These are phyloP conservation scores for Euphorbia tirucalli DNA, from an alignment of 345 rosid species.

Conservation along the genomic window DNA sequence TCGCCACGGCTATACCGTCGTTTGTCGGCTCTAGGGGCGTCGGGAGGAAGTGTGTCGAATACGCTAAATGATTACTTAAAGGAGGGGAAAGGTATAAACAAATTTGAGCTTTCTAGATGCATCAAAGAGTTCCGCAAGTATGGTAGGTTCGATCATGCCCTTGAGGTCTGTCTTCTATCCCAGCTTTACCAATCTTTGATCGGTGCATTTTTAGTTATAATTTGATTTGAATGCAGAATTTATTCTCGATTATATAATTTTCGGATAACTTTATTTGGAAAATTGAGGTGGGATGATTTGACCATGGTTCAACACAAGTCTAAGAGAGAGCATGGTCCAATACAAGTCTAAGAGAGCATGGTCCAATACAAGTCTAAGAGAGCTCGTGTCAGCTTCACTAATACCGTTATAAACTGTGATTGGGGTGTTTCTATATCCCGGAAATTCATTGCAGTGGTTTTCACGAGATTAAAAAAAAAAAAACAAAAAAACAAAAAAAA, in stretches of 20 bases:
- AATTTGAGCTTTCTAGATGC: constrained; percentile 39
- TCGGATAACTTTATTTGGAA: too few species aligned
- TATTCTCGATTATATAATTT: background rate
- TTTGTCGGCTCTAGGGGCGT: constrained; percentile 47
- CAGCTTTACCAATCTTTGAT: background rate
- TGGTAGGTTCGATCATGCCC: constrained; percentile 51
- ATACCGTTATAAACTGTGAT: too few species aligned
- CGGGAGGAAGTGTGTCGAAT: constrained; percentile 47
- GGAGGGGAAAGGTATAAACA: constrained; percentile 48
- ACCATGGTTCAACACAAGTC: too few species aligned
- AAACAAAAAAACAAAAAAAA: too few species aligned
- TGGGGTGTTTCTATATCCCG: too few species aligned
- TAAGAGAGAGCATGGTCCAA: too few species aligned
- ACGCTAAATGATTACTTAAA: constrained; percentile 46
- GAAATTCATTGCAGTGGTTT: too few species aligned
- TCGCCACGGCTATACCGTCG: constrained; percentile 36
- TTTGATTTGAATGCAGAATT: background rate
- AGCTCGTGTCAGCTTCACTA: too few species aligned
- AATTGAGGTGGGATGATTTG: too few species aligned
- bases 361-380: too few species aligned
- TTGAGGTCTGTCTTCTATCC: constrained; percentile 47
- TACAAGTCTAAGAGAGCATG: too few species aligned
- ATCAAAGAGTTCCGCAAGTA: constrained; percentile 55
- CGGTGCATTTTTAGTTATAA: background rate
- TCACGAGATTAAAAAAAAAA: too few species aligned